Evolutionary conservation across 179 eudicot genomes (phyloP), one percentile per base, ranked within the genome.

Genomic region (Amaranthus tricolor): DNA sequence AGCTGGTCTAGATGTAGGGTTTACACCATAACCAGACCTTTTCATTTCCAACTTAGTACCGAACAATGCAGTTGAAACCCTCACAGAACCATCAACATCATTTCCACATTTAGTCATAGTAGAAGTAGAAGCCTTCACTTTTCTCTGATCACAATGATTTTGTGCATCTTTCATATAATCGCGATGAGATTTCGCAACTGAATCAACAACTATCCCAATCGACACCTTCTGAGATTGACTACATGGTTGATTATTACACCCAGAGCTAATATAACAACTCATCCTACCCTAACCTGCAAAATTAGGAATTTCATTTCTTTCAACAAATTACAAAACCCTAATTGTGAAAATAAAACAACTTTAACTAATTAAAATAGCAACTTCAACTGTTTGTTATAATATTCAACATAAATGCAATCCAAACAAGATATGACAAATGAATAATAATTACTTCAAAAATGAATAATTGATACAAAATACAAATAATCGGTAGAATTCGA

Each of bases 171-270:
- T 77, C 10, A 31, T 68, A 54, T 72, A 56, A 72, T 63, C 71
- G 47, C 62, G 44, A 72, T 73, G 61, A 66, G 74, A 79, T 73
- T 82, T 78, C 24, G 71, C 73, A 19, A 75, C 61, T 3, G 88
- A 82, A 63, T 84, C 89, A 14, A 78, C 85, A 64, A 84, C 79
- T 62, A 95, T 76, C 57, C 96, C 97, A 64, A 93, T 88, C 12
- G 99, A 95, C 74, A 95, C 86, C 87, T 95, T 95, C 82, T 88
- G 82, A 12, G 96, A 83, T 68, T 88, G 97, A 74, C 95, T 86
- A 77, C 79, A 72, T 57, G 74, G 76, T n/a, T 76, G 88, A 76
- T 80, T 52, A 76, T 86, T 89, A 82, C 85, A 87, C 60, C 83
- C 83, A 60, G 87, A 82, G 83, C 93, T 90, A 66, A 71, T 83